Evolutionary conservation across 192 early-diverging fungal species (phyloP).

Genomic region (Umbelopsis sp.): DNA sequence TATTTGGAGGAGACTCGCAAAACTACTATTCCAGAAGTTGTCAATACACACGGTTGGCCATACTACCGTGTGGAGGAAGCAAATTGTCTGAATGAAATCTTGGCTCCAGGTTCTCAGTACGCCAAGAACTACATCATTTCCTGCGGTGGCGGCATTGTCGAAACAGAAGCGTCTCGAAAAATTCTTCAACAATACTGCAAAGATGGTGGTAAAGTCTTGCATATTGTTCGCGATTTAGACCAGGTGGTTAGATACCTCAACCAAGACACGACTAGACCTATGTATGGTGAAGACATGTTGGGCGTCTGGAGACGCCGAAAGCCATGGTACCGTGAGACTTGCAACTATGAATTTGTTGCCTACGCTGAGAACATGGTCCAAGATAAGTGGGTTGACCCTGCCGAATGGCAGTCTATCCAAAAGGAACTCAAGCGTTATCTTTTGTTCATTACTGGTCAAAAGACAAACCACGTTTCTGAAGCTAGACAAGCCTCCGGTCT

Average conservation of each 20-base stretch:
- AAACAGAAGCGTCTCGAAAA: conserved; percentile 69
- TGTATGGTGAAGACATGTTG: conserved; percentile 78
- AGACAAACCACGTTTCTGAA: conserved; percentile 31
- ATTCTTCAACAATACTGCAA: conserved; percentile 64
- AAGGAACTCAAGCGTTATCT: conserved; percentile 75
- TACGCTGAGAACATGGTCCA: conserved; percentile 34
- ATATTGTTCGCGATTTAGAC: conserved; percentile 79
- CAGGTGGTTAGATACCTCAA: conserved; percentile 80
- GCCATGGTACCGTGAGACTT: conserved; percentile 76
- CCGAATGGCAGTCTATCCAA: conserved; percentile 75
- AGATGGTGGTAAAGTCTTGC: conserved; percentile 68
- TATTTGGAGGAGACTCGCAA: conserved; percentile 74
- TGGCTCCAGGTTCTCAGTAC: conserved; percentile 49
- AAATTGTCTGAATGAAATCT: conserved; percentile 60
- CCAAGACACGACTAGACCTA: conserved; percentile 81
- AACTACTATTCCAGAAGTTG: conserved; percentile 78
- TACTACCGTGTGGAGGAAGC: conserved; percentile 85
- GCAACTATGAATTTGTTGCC: conserved; percentile 81
- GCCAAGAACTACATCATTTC: conserved; percentile 73
- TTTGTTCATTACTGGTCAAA: conserved; percentile 58
- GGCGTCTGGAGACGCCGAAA: conserved; percentile 80
- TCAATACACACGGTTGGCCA: conserved; percentile 80
- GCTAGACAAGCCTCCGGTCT: conserved; percentile 37
- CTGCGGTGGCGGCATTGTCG: conserved; percentile 96
- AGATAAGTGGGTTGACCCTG: conserved; percentile 45